Conservation (phyloP, 2,329 filamentous ascomycete species). For the Fusarium fracticaudum region DNA sequence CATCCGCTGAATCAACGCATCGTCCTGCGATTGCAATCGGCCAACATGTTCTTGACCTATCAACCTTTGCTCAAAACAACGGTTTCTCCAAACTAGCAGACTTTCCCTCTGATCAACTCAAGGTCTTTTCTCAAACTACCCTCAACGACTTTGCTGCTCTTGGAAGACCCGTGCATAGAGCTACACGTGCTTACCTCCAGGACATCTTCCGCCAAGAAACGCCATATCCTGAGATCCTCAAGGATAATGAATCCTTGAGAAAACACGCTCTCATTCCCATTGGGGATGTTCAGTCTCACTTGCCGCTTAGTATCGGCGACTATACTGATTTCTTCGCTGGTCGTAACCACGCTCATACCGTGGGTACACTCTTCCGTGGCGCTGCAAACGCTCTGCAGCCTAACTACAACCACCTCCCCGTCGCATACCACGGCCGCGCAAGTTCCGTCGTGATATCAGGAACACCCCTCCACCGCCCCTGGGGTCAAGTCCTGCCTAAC, state of each 20-base stretch:
- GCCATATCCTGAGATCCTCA: slow-evolving; percentile 47
- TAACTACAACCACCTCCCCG: slow-evolving; percentile 83
- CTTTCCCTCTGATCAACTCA: slow-evolving; percentile 37
- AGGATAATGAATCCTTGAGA: slow-evolving; percentile 47
- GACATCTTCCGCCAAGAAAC: slow-evolving; percentile 67
- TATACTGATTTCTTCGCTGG: slow-evolving; percentile 89
- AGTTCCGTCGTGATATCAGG: slow-evolving; percentile 80
- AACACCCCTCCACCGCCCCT: slow-evolving; percentile 75
- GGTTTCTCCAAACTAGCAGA: slow-evolving; percentile 51
- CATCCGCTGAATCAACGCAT: slow-evolving; percentile 61
- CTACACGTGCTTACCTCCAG: slow-evolving; percentile 74
- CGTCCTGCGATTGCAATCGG: slow-evolving; percentile 78
- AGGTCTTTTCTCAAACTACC: slow-evolving; percentile 43
- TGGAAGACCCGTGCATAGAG: slow-evolving; percentile 73
- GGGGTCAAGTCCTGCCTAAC: slow-evolving; percentile 72
- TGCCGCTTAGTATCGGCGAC: slow-evolving; percentile 82
- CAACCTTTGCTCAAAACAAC: slow-evolving; percentile 61
- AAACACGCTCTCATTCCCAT: slow-evolving; percentile 45
- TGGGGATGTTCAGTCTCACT: slow-evolving; percentile 66
- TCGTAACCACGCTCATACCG: slow-evolving; percentile 75
- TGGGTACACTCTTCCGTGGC: slow-evolving; percentile 77
- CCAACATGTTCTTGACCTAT: slow-evolving; percentile 74
- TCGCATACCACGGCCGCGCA: slow-evolving; percentile 82
- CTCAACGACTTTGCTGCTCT: slow-evolving; percentile 55
- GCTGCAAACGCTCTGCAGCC: slow-evolving; percentile 78